Base-by-base conservation (phyloP, 1,284 basidiomycete species). In the Pholiota adiposa region DNA sequence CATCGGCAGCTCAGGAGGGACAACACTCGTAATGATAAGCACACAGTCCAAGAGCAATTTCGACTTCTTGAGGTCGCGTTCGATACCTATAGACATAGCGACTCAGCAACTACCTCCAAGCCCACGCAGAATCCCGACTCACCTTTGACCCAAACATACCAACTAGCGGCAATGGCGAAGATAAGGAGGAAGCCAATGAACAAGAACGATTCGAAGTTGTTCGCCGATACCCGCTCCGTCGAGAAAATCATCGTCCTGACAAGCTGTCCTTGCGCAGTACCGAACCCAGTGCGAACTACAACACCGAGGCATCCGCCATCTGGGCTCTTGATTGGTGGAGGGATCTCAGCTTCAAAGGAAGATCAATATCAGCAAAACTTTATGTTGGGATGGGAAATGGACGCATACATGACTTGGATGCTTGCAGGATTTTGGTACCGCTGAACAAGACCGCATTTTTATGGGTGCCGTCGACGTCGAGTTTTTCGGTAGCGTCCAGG, bases 201-300 rank as follows among this genome's bases (percentile, higher is more conserved):
- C 58, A 97, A 75, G 87, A 97, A 97, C 1, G 88, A 90, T 72
- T 98, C 96, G 60, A 92, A 62, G 75, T 96, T 98, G 79, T 97
- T 97, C 34, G 96, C 96, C 11, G 93, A 94, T 19, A 98, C 89
- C 16, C 94, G 90, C 70, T 98, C 96, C 1, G 93, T 95, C 3
- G 93, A 96, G 79, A 97, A 98, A 63, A 98, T 95, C 96, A 98
- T 98, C 0, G 96, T 98, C 65, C 96, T 83, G 36, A 98, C 94
- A 48, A 98, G 87, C 75, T 97, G 94, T 54, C 96, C 96, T 74
- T 98, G 96, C 1, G 94, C 89, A 3, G 96, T 98, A 21, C 96
- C 96, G 71, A 98, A 98, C 3, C 96, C 96, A n/a, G 96, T 97
- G 60, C 94, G 88, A 38, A 97, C 83, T 6, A 98, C 94, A 38